Conservation (phyloP, 2,329 filamentous ascomycete genomes). For the Hymenoscyphus albidus region DNA sequence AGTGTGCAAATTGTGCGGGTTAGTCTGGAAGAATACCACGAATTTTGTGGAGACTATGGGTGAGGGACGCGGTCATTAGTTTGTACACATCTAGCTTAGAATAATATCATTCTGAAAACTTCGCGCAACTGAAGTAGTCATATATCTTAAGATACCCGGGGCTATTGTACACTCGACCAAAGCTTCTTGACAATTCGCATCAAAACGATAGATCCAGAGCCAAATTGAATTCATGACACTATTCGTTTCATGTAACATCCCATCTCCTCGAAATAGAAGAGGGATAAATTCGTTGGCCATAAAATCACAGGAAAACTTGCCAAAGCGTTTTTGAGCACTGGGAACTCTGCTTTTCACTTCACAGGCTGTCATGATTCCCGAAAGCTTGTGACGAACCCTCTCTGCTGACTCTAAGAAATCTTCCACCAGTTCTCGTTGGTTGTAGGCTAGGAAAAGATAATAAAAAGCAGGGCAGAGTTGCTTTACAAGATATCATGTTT, state of each 20-base stretch:
- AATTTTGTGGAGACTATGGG: too few species aligned
- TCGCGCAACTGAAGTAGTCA: too few species aligned
- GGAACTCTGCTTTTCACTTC: background rate
- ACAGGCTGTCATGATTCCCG: background rate
- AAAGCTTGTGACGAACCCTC: background rate
- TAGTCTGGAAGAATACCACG: background rate
- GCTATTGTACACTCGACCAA: slow-evolving; percentile 42
- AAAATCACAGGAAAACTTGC: slow-evolving; percentile 56
- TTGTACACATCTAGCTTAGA: too few species aligned
- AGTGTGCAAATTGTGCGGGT: background rate
- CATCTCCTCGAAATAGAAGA: slow-evolving; percentile 87
- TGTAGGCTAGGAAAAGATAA: slow-evolving; percentile 43
- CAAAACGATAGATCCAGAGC: slow-evolving; percentile 87
- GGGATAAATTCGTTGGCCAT: slow-evolving; percentile 93
- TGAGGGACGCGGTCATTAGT: too few species aligned
- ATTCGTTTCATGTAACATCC: slow-evolving; percentile 85
- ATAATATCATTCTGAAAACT: background rate
- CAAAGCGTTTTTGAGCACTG: slow-evolving; percentile 62
- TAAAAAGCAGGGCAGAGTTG: too few species aligned
- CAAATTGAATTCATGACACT: slow-evolving; percentile 86
- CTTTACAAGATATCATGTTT: too few species aligned
- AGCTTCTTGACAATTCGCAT: slow-evolving; percentile 91
- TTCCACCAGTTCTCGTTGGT: slow-evolving; percentile 37
- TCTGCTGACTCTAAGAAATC: background rate
- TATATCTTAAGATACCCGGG: background rate